A percentile compares a stretch with the other conserved stretches of the same genome.
Evolutionary conservation across 257 asterid genomes (phyloP).

Genomic region (Capsicum rhomboideum): DNA sequence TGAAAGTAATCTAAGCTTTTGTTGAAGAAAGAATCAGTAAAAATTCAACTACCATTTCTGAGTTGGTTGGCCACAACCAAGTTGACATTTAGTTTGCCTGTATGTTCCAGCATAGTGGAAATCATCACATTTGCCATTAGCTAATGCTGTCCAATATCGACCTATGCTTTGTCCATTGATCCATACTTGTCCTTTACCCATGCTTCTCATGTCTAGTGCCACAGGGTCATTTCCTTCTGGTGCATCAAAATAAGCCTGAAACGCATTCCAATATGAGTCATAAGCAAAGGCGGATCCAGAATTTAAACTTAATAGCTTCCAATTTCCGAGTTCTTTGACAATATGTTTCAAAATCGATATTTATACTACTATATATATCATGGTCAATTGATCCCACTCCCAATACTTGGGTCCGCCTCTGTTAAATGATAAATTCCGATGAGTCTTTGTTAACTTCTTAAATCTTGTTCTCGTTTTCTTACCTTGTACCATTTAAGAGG

Average conservation of each 20-base stretch:
- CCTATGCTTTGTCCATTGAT: slow-evolving; percentile 79
- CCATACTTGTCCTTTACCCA: slow-evolving; percentile 85
- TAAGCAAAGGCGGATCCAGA: background rate
- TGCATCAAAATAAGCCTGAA: slow-evolving; percentile 60
- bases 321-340: background rate
- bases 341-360: background rate
- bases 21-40: background rate
- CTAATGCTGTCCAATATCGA: slow-evolving; percentile 47
- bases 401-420: background rate
- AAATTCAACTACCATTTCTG: slow-evolving; percentile 44
- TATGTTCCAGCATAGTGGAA: slow-evolving; percentile 52
- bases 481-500: slow-evolving; percentile 80
- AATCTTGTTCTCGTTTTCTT: background rate
- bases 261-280: background rate
- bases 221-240: slow-evolving; percentile 63
- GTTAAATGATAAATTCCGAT: background rate
- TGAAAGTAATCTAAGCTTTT: background rate
- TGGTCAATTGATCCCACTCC: background rate
- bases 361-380: no score
- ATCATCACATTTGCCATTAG: slow-evolving; percentile 43
- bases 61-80: slow-evolving; percentile 58
- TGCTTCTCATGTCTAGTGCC: slow-evolving; percentile 61
- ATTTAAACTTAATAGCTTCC: background rate
- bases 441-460: background rate
- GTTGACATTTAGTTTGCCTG: slow-evolving; percentile 47